phyloP scores from a whole-genome alignment of 768 basidiomycete species.

The Suillus clintonianus region DNA sequence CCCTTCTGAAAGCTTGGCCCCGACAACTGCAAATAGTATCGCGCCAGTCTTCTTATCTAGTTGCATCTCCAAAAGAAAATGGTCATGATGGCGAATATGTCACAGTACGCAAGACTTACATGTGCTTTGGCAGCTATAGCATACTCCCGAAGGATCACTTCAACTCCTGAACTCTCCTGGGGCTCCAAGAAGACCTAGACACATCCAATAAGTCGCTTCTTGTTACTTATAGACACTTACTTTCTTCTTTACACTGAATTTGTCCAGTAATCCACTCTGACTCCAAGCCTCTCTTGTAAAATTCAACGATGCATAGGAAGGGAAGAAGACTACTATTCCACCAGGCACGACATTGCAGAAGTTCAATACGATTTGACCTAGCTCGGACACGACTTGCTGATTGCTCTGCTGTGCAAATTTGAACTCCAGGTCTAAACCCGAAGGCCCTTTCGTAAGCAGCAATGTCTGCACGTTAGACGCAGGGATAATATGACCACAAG shows the following conservation, averaged over 20 bases:
- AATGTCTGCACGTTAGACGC: slow-evolving; percentile 73
- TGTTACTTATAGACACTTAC: slow-evolving; percentile 37
- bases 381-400: slow-evolving; percentile 66
- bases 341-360: slow-evolving; percentile 76
- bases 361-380: slow-evolving; percentile 85
- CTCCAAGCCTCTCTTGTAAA: slow-evolving; percentile 68
- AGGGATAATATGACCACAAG: slow-evolving; percentile 93
- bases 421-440: slow-evolving; percentile 75
- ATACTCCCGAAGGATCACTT: slow-evolving; percentile 75
- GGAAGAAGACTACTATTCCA: slow-evolving; percentile 93
- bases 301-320: slow-evolving; percentile 85
- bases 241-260: slow-evolving; percentile 72
- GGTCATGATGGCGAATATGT: slow-evolving; percentile 8
- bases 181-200: slow-evolving; percentile 91
- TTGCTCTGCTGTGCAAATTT: slow-evolving; percentile 77
- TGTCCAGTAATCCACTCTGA: slow-evolving; percentile 58
- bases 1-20: slow-evolving; percentile 97
- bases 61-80: slow-evolving; percentile 20
- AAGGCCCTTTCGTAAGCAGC: slow-evolving; percentile 73
- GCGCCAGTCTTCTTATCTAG: slow-evolving; percentile 56
- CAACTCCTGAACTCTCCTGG: slow-evolving; percentile 68
- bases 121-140: slow-evolving; percentile 43
- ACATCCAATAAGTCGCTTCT: neutral
- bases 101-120: neutral
- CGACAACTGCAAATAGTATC: slow-evolving; percentile 90